These are phyloP conservation scores for Rhodotorula sphaerocarpa DNA, from an alignment of 768 basidiomycete species.

Conservation along the genomic window DNA sequence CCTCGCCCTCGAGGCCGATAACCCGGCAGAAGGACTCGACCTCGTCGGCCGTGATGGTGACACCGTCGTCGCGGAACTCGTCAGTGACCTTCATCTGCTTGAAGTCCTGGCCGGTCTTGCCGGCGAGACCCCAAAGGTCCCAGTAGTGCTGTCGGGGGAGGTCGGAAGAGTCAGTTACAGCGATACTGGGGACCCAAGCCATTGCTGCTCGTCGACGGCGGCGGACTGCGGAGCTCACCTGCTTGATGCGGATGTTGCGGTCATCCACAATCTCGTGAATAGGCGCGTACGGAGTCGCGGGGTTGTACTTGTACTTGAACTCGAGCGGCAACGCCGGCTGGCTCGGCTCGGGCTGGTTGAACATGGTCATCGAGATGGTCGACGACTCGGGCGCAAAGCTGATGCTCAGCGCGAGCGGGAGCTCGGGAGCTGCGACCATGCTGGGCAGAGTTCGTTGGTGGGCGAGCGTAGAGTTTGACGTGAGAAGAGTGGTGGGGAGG, in stretches of 20 bases:
- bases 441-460: not conserved
- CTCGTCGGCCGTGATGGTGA: slow-evolving; percentile 60
- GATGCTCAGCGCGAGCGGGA: slow-evolving; percentile 36
- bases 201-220: not conserved
- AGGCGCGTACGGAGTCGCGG: slow-evolving; percentile 77
- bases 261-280: slow-evolving; percentile 75
- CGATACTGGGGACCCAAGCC: too few species aligned
- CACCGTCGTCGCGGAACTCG: slow-evolving; percentile 77
- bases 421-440: slow-evolving; percentile 28
- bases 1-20: slow-evolving; percentile 84
- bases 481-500: not conserved
- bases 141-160: slow-evolving; percentile 67
- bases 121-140: slow-evolving; percentile 93
- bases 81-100: slow-evolving; percentile 72
- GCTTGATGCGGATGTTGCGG: slow-evolving; percentile 78
- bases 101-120: slow-evolving; percentile 50
- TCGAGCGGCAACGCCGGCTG: slow-evolving; percentile 60
- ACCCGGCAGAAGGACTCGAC: slow-evolving; percentile 86
- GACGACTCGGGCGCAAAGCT: slow-evolving; percentile 29
- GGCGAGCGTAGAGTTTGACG: not conserved
- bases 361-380: slow-evolving; percentile 35
- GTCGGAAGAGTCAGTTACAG: slow-evolving; percentile 2
- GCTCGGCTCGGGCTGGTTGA: slow-evolving; percentile 29
- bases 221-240: slow-evolving; percentile 10
- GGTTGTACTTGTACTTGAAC: slow-evolving; percentile 77